These are phyloP conservation scores for Flaveria trinervia DNA, from an alignment of 129 eudicot genomes.

Conservation along the genomic window DNA sequence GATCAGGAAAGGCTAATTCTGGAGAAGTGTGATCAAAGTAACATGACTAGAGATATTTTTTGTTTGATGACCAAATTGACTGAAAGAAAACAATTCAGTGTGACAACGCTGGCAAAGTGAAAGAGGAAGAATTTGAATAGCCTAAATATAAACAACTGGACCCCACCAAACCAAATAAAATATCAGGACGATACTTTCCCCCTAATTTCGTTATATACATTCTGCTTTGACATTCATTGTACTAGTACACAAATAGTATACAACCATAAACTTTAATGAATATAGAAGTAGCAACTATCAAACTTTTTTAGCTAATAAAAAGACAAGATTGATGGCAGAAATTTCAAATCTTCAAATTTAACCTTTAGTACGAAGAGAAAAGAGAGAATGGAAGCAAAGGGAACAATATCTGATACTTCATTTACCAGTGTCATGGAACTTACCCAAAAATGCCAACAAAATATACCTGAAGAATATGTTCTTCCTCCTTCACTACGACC, in stretches of 20 bases:
- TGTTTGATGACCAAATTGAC: neutral
- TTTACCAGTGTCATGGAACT: slow-evolving; percentile 61
- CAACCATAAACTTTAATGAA: slow-evolving; percentile 20
- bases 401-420: slow-evolving; percentile 28
- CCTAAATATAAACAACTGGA: slow-evolving; percentile 25
- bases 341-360: slow-evolving; percentile 18
- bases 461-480: slow-evolving; percentile 46
- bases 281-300: slow-evolving; percentile 5
- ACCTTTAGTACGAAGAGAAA: slow-evolving; percentile 13
- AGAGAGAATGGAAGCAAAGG: slow-evolving; percentile 39
- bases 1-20: neutral
- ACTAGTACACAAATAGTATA: slow-evolving; percentile 28
- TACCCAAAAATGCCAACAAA: slow-evolving; percentile 31
- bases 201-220: slow-evolving; percentile 11
- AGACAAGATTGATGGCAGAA: slow-evolving; percentile 10
- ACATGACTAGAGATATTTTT: slow-evolving; percentile 9
- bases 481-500: slow-evolving; percentile 60
- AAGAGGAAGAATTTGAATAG: neutral
- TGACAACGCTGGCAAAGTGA: slow-evolving; percentile 11
- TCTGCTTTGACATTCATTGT: slow-evolving; percentile 27
- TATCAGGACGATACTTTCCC: slow-evolving; percentile 23
- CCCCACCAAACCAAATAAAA: slow-evolving; percentile 21
- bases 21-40: neutral
- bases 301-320: slow-evolving; percentile 34
- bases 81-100: neutral